phyloP scores from a whole-genome alignment of 2,329 filamentous ascomycete species.

The Dryadomyces quercus-mongolicae region DNA sequence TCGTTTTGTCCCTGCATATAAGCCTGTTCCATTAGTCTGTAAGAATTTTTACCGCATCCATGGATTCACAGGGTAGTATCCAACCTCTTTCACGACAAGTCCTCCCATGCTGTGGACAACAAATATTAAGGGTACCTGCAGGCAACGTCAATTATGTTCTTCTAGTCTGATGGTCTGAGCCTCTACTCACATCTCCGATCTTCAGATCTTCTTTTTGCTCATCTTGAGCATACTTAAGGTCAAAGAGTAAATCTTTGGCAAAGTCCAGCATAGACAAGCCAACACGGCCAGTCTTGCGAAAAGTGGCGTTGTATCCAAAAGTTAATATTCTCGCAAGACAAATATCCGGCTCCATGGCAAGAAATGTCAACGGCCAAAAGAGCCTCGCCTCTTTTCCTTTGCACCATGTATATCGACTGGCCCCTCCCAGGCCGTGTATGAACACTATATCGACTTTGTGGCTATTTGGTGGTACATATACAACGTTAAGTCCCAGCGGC shows the following conservation, averaged over 20 bases:
- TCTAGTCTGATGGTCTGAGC: background rate
- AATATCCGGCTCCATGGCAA: constrained; percentile 11
- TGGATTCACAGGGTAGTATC: too few species aligned
- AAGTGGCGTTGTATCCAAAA: constrained; percentile 16
- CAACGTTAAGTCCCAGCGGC: background rate
- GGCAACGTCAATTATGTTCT: too few species aligned
- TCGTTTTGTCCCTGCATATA: background rate
- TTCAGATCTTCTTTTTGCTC: background rate
- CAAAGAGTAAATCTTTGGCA: constrained; percentile 1
- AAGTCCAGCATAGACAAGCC: background rate
- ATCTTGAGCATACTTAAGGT: background rate
- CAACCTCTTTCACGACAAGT: constrained; percentile 9
- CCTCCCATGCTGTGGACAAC: constrained; percentile 12
- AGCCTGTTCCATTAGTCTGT: background rate
- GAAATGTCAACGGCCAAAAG: constrained; percentile 13
- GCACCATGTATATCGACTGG: constrained; percentile 14
- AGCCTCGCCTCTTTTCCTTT: background rate
- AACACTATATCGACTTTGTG: constrained; percentile 14
- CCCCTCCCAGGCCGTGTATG: constrained; percentile 16
- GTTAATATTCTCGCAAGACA: constrained; percentile 12
- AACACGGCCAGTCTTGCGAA: background rate
- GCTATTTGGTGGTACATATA: background rate
- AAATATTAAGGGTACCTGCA: constrained; percentile 7
- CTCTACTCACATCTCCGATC: background rate
- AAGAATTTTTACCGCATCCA: too few species aligned